Evolutionary conservation across 352 stramenopile genomes (phyloP).

Genomic region (Pythium myriotylum): DNA sequence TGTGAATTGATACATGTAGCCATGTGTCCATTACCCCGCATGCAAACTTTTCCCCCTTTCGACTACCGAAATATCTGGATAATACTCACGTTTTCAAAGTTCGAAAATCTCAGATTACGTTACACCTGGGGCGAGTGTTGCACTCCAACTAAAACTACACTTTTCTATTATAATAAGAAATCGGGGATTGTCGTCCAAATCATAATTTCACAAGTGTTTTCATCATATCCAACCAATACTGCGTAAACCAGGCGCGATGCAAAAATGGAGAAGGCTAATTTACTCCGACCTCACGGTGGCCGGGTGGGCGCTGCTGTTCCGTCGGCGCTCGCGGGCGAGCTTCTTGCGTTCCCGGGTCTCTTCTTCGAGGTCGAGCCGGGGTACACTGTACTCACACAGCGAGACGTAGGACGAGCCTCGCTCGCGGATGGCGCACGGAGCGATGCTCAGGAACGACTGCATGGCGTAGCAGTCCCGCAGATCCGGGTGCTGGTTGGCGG

Average conservation of each 20-base stretch:
- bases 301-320: conserved; percentile 73
- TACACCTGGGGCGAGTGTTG: not conserved
- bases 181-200: too few species aligned
- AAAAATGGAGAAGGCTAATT: conserved; percentile 30
- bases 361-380: conserved; percentile 60
- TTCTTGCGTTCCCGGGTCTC: conserved; percentile 77
- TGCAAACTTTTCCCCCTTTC: too few species aligned
- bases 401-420: conserved; percentile 83
- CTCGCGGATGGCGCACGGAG: conserved; percentile 54
- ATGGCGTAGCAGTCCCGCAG: conserved; percentile 44
- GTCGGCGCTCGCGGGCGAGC: conserved; percentile 65
- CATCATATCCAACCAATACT: not conserved
- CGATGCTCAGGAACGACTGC: conserved; percentile 60
- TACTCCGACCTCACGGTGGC: conserved; percentile 49
- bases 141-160: too few species aligned
- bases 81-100: conserved; percentile 13
- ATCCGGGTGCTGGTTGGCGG: conserved; percentile 35
- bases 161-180: not conserved
- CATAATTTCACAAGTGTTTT: conserved; percentile 6
- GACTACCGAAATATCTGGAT: conserved; percentile 27
- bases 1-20: conserved; percentile 23
- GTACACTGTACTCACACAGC: conserved; percentile 75
- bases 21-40: not conserved
- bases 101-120: conserved; percentile 30
- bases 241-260: not conserved